phyloP scores from a whole-genome alignment of 1,284 basidiomycete genomes.

The Ceratobasidium sp. region DNA sequence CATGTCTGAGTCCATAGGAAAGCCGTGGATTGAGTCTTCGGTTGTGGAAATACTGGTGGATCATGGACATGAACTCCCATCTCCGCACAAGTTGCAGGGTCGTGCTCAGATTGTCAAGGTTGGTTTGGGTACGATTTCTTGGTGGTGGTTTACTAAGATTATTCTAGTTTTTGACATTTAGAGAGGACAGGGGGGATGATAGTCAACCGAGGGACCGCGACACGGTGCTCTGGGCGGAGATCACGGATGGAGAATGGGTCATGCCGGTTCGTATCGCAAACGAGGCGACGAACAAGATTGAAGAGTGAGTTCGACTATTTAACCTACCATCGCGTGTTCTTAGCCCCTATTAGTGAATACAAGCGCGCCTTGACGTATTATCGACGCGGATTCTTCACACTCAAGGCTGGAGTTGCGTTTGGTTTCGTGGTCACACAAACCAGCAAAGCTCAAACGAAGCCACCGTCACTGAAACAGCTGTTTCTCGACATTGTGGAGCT shows the following conservation, averaged over 20 bases:
- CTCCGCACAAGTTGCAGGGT: constrained; percentile 8
- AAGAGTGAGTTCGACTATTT: constrained; percentile 16
- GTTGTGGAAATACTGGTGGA: constrained; percentile 21
- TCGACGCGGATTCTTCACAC: constrained; percentile 38
- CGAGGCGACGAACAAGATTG: constrained; percentile 26
- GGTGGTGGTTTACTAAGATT: background rate
- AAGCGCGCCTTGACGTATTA: constrained; percentile 28
- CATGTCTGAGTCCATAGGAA: constrained; percentile 38
- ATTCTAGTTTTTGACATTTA: constrained; percentile 32
- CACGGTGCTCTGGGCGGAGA: constrained; percentile 35
- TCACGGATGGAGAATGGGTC: constrained; percentile 18
- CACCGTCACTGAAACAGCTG: constrained; percentile 2
- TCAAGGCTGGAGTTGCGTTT: constrained; percentile 27
- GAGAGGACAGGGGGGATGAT: constrained; percentile 24
- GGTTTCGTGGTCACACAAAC: constrained; percentile 13
- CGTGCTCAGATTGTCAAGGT: constrained; percentile 29
- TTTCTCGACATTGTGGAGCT: constrained; percentile 27
- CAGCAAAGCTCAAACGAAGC: constrained; percentile 2
- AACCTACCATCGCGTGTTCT: background rate
- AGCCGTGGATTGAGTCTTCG: constrained; percentile 33
- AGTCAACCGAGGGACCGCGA: constrained; percentile 27
- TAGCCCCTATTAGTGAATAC: constrained; percentile 4
- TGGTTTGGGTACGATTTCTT: background rate
- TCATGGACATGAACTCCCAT: constrained; percentile 34
- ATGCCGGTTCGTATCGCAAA: constrained; percentile 34